phyloP scores from a whole-genome alignment of 345 rosid species.

The Dimocarpus longan region DNA sequence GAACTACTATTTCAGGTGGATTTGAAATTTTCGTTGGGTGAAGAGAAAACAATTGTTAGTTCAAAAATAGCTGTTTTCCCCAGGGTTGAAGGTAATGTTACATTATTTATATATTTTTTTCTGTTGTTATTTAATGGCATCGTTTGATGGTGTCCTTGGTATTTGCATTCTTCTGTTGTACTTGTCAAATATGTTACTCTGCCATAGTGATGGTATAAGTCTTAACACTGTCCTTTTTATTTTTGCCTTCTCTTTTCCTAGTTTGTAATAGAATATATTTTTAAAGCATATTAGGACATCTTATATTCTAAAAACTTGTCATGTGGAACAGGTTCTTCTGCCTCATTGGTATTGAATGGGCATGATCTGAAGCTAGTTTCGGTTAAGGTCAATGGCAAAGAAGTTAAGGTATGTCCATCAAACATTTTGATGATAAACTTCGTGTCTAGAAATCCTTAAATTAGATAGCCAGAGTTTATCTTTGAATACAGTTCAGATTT shows the following conservation, averaged over 20 bases:
- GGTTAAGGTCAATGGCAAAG: conserved; percentile 63
- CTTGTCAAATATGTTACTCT: conserved; percentile 4
- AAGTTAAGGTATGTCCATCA: conserved; percentile 60
- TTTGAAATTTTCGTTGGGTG: conserved; percentile 78
- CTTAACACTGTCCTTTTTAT: not conserved
- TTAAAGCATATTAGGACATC: not conserved
- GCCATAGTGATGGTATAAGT: not conserved
- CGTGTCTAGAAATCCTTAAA: not conserved
- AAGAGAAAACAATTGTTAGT: conserved; percentile 90
- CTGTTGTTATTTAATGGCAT: conserved; percentile 1
- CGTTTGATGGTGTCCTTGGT: not conserved
- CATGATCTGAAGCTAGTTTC: conserved; percentile 73
- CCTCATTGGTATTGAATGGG: conserved; percentile 88
- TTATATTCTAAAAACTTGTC: conserved; percentile 12
- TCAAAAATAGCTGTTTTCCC: conserved; percentile 77
- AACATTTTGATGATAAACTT: conserved; percentile 1
- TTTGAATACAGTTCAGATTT: not conserved
- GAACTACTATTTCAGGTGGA: conserved; percentile 61
- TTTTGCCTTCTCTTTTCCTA: not conserved
- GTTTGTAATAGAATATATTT: not conserved
- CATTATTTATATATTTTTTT: not conserved
- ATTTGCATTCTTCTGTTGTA: not conserved
- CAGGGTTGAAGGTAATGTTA: conserved; percentile 70
- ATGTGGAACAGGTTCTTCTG: conserved; percentile 57
- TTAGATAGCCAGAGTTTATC: not conserved